Evolutionary conservation across 1,284 basidiomycete genomes (phyloP), one percentile per base, ranked within the genome.

Genomic region (Gomphus sp.): DNA sequence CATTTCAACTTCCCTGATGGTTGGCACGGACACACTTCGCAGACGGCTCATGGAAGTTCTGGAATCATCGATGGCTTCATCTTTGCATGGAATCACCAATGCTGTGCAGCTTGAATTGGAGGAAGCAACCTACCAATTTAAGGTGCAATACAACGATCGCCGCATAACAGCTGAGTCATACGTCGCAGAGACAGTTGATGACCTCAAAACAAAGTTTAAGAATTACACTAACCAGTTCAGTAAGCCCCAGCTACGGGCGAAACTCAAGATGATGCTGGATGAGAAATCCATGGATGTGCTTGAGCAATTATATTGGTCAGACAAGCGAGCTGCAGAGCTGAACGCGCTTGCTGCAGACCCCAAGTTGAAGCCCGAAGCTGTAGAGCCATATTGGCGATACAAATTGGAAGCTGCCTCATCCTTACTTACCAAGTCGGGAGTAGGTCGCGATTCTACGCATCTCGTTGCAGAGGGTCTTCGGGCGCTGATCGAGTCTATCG

Each of bases 101-200:
- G 92, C 93, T 1, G 96, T 99, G 4, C 94, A 97, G 67, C 82
- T 97, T 39, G 97, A 99, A 71, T 81, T 98, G 12, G 96, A 99
- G 71, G 96, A 98, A 68, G 88, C 96, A 1, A 87, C 86, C 33
- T 99, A 99, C 72, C 95, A 98, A 72, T 99, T 99, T 83, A 99
- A 99, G 73, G 95, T 99, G 0, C 93, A 98, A 72, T 99, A 99
- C 78, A 99, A 99, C 70, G 97, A 99, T 73, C 85, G 93, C 22
- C 82, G 90, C 31, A 91, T 98, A 65, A 91, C 91, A 0, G 87
- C 97, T 11, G 97, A 99, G 71, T 94, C 91, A 3, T 99, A 99
- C 69, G 93, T 98, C 54, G 95, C 96, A 16, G 97, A 99, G 73
- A 94, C 93, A 2, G 88, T 98, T 73, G 96, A 99, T 68, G 78